phyloP scores from a whole-genome alignment of 2,329 filamentous ascomycete genomes.

The Penicillium occitanis region DNA sequence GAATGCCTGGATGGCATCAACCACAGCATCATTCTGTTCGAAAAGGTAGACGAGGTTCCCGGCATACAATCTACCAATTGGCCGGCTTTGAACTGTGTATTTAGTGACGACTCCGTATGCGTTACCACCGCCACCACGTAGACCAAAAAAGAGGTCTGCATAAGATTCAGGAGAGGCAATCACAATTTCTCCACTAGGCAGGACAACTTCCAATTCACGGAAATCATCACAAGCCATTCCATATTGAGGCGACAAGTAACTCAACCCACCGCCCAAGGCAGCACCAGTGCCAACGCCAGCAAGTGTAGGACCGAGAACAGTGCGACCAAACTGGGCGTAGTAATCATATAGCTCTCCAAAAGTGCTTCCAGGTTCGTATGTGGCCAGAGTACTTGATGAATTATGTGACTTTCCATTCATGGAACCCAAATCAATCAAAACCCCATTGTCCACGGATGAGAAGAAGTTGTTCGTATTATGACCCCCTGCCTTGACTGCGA shows the following conservation, averaged over 20 bases:
- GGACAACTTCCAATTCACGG: constrained; percentile 10
- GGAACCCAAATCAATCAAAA: constrained; percentile 14
- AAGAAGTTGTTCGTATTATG: constrained; percentile 33
- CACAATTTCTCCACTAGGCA: constrained; percentile 17
- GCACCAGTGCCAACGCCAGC: constrained; percentile 20
- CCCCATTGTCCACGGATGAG: constrained; percentile 25
- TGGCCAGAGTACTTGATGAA: background rate
- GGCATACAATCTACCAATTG: constrained; percentile 29
- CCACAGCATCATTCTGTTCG: constrained; percentile 29
- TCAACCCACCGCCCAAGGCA: constrained; percentile 17
- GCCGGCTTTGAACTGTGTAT: constrained; percentile 32
- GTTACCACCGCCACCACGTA: constrained; percentile 17
- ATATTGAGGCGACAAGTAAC: constrained; percentile 16
- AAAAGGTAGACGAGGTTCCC: constrained; percentile 33
- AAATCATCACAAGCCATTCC: constrained; percentile 19
- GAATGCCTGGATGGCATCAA: constrained; percentile 33
- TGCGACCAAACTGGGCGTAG: constrained; percentile 11
- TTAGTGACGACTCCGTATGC: constrained; percentile 25
- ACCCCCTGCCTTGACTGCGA: constrained; percentile 31
- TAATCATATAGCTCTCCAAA: constrained; percentile 19
- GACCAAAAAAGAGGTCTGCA: constrained; percentile 17
- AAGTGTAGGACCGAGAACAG: constrained; percentile 14
- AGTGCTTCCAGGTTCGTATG: constrained; percentile 15
- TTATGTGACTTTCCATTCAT: constrained; percentile 15
- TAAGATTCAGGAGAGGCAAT: constrained; percentile 7